Evolutionary conservation across 306 rosid species (phyloP).

Genomic region (Abrus precatorius): DNA sequence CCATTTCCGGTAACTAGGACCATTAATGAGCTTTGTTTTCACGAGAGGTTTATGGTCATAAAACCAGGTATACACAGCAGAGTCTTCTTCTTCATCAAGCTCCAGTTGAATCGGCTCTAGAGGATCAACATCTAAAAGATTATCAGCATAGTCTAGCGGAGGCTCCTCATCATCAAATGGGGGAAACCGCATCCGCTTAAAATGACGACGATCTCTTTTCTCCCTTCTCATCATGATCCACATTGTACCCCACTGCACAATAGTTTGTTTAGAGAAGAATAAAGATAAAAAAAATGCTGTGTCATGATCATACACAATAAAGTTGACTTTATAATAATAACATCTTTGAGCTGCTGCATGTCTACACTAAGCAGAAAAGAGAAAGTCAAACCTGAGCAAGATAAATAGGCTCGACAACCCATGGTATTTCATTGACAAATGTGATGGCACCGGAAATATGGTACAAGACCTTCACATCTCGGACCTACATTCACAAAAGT

Average conservation of each 20-base stretch:
- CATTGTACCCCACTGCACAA: slow-evolving; percentile 95
- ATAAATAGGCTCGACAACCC: slow-evolving; percentile 99
- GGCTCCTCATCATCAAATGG: slow-evolving; percentile 99
- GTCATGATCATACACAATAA: not conserved
- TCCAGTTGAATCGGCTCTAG: slow-evolving; percentile 97
- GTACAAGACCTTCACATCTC: slow-evolving; percentile 92
- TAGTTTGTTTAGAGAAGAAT: slow-evolving; percentile 24
- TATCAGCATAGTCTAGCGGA: slow-evolving; percentile 97
- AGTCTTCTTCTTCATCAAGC: slow-evolving; percentile 97
- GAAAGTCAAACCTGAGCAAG: slow-evolving; percentile 83
- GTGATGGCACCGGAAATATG: slow-evolving; percentile 99
- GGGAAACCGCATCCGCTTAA: slow-evolving; percentile 99
- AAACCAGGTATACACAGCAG: slow-evolving; percentile 97
- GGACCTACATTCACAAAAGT: slow-evolving; percentile 67
- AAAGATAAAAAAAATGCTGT: not conserved
- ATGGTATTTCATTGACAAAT: slow-evolving; percentile 95
- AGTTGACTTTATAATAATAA: slow-evolving; percentile 3
- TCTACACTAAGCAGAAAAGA: not conserved
- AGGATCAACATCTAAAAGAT: slow-evolving; percentile 97
- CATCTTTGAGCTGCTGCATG: not conserved
- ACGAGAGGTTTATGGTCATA: slow-evolving; percentile 99
- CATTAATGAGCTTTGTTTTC: slow-evolving; percentile 95
- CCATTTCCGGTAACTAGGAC: slow-evolving; percentile 99
- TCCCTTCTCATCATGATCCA: slow-evolving; percentile 99
- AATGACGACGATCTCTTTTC: slow-evolving; percentile 98